Evolutionary conservation across 75 land plant genomes (phyloP).

Genomic region (Pinus taeda): DNA sequence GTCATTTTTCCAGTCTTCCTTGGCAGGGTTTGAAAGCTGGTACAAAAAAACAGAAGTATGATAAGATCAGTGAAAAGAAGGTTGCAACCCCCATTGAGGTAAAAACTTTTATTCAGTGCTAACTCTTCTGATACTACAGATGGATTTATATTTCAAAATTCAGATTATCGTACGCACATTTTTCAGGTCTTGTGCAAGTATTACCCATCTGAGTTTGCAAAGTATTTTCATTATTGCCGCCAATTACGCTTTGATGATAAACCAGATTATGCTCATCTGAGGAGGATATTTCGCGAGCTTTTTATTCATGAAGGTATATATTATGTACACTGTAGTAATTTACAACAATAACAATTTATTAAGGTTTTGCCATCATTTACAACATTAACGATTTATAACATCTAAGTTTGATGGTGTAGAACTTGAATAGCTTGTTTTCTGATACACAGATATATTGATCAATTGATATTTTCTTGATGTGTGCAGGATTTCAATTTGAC

Average conservation of each 20-base stretch:
- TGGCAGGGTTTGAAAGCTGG: conserved; percentile 78
- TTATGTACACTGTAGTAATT: neutral
- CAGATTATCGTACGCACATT: conserved; percentile 2
- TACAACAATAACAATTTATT: too few species aligned
- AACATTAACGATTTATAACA: neutral
- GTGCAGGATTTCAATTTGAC: conserved; percentile 82
- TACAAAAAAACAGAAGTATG: conserved; percentile 71
- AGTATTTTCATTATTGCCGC: conserved; percentile 58
- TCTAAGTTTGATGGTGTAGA: neutral
- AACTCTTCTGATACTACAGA: neutral
- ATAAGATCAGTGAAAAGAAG: conserved; percentile 67
- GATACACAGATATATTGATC: too few species aligned
- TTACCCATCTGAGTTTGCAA: conserved; percentile 54
- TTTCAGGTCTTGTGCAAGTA: conserved; percentile 38
- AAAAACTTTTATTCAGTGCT: neutral
- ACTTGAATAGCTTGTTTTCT: neutral
- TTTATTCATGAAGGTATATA: conserved; percentile 57
- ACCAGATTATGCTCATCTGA: conserved; percentile 55
- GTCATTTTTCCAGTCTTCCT: conserved; percentile 40
- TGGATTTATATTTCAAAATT: neutral
- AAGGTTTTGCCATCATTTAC: neutral
- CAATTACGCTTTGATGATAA: conserved; percentile 51
- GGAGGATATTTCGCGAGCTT: conserved; percentile 58
- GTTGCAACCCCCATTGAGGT: conserved; percentile 56
- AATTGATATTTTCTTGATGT: neutral